phyloP scores from a whole-genome alignment of 2,329 filamentous ascomycete species.

The Microthyrium microscopicum region DNA sequence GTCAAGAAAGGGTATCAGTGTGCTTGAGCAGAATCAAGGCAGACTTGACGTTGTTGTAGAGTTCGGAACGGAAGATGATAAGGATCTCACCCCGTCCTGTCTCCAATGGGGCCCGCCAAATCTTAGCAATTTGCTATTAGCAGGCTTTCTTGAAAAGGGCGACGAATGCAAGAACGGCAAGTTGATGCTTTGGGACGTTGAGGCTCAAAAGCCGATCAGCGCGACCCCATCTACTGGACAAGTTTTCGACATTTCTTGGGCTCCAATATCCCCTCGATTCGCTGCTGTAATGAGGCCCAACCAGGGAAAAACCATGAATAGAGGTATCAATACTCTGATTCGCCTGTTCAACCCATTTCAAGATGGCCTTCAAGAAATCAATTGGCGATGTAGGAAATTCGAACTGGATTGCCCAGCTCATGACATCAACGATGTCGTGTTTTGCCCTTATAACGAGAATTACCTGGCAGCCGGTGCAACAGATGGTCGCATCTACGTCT shows the following conservation, averaged over 20 bases:
- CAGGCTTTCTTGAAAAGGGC: conserved; percentile 33
- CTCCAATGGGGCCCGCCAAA: conserved; percentile 29
- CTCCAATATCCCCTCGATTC: conserved; percentile 28
- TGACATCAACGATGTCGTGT: conserved; percentile 45
- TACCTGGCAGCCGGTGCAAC: conserved; percentile 44
- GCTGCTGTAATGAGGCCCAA: conserved; percentile 33
- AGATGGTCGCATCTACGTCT: conserved; percentile 41
- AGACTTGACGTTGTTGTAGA: too few species aligned
- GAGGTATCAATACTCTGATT: conserved; percentile 31
- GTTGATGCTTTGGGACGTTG: conserved; percentile 36
- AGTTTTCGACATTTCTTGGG: conserved; percentile 43
- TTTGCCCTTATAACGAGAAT: conserved; percentile 31
- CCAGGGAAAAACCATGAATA: conserved; percentile 16
- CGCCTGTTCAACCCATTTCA: conserved; percentile 32
- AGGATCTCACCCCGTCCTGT: conserved; percentile 26
- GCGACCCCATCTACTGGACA: conserved; percentile 33
- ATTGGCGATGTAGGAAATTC: conserved; percentile 15
- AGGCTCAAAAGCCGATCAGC: conserved; percentile 22
- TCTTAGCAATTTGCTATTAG: conserved; percentile 31
- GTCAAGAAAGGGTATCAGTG: conserved; percentile 17
- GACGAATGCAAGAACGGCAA: conserved; percentile 27
- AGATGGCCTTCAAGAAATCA: conserved; percentile 15
- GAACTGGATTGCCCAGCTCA: conserved; percentile 39
- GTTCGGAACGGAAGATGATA: neutral
- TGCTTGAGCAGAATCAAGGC: conserved; percentile 12